Conservation (phyloP, 2,329 filamentous ascomycete species). For the Akanthomyces dipterigenus region DNA sequence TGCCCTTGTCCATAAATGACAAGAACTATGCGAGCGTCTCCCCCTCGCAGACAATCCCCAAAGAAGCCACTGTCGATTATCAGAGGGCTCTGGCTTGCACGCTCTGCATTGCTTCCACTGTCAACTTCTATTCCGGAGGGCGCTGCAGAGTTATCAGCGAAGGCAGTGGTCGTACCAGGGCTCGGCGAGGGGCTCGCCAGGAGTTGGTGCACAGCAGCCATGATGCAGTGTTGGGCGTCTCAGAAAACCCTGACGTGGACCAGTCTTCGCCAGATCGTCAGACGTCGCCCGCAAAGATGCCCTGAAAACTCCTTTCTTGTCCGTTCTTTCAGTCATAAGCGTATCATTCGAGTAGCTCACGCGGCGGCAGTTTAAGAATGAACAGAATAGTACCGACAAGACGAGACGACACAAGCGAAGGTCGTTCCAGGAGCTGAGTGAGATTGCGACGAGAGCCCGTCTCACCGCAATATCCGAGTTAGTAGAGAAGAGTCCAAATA, state of each 20-base stretch:
- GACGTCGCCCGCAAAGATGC: not conserved
- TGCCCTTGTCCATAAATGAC: slow-evolving; percentile 67
- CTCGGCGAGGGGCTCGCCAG: slow-evolving; percentile 27
- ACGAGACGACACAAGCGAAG: not conserved
- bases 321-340: not conserved
- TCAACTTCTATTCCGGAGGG: slow-evolving; percentile 27
- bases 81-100: slow-evolving; percentile 26
- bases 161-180: slow-evolving; percentile 19
- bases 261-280: not conserved
- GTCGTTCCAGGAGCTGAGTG: not conserved
- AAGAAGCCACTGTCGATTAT: slow-evolving; percentile 33
- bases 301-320: not conserved
- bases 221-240: slow-evolving; percentile 13
- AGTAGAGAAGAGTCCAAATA: not conserved
- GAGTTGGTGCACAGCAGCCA: slow-evolving; percentile 35
- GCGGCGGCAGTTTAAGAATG: not conserved
- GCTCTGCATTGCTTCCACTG: slow-evolving; percentile 28
- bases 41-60: slow-evolving; percentile 40
- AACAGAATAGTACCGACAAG: not conserved
- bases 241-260: not conserved
- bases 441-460: not conserved
- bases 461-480: not conserved
- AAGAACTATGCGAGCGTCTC: slow-evolving; percentile 53
- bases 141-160: slow-evolving; percentile 17
- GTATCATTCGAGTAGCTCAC: not conserved